Base-by-base conservation (phyloP, 2,329 filamentous ascomycete species). In the Salinomyces thailandicus region DNA sequence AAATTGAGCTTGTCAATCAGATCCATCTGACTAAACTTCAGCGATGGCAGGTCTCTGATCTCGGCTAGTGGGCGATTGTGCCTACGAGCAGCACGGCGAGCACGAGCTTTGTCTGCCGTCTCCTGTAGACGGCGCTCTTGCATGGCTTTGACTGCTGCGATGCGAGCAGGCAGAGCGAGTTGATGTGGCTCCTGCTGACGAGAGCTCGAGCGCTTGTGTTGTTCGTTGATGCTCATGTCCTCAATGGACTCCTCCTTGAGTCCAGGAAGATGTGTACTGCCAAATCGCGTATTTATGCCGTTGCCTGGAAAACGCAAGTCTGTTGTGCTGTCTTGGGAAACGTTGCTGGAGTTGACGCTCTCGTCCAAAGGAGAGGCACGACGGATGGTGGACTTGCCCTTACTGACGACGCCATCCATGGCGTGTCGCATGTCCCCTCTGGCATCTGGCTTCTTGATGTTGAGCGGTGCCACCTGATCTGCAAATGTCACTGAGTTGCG, bases 241-340 rank as follows among this genome's bases (percentile, higher is more conserved):
- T 68, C 64, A 31, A 64, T 57, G 13, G 64, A 66, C 40, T 68
- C 66, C 44, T 69, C 66, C 37, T 68, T 68, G 19, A 69, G 48
- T 31, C 63, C 63, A 9, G 64, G 61, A 12, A 68, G 56, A 49
- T 62, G 49, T 12, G 50, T 46, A 40, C 50, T 50, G 31, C 46
- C 48, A 35, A 53, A 54, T 14, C 49, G 50, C 36, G 42, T 44
- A 30, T 46, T 43, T n/a, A 48, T 47, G 20, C 33, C 42, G 34
- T 40, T 46, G 37, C 42, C 44, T 9, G 46, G 35, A 13, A 50
- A 48, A 11, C 49, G 48, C 17, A 53, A 24, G 26, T 57, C 52
- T 11, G 47, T 44, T 4, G 44, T 51, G 33, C 40, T 50, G 4
- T 56, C 51, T 15, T 45, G 48, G 5, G 42, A 45, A 7, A 33